phyloP scores from a whole-genome alignment of 2,329 filamentous ascomycete genomes.

The Colletotrichum graminicola region DNA sequence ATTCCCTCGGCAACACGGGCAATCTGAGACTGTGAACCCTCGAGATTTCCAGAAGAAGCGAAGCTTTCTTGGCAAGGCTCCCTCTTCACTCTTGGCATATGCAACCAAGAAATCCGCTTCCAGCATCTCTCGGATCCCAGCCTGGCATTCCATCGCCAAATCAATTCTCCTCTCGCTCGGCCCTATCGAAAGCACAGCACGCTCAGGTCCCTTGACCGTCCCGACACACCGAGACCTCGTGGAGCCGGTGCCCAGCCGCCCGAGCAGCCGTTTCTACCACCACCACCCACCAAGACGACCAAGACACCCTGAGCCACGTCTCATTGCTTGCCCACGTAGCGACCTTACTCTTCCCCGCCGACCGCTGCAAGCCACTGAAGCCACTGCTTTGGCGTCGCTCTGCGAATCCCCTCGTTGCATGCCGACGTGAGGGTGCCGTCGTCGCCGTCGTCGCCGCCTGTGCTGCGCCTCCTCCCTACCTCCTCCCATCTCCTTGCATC shows the following conservation, averaged over 20 bases:
- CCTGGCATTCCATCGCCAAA: constrained; percentile 41
- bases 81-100: constrained; percentile 44
- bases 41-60: constrained; percentile 43
- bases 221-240: constrained; percentile 40
- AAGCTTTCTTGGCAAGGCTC: constrained; percentile 45
- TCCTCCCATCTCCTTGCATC: constrained; percentile 44
- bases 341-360: not conserved
- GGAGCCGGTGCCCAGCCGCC: constrained; percentile 36
- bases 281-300: constrained; percentile 10
- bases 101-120: constrained; percentile 43
- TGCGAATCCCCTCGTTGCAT: constrained; percentile 40
- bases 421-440: constrained; percentile 34
- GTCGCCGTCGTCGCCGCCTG: constrained; percentile 38
- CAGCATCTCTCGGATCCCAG: constrained; percentile 43
- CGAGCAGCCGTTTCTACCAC: constrained; percentile 8
- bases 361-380: constrained; percentile 39
- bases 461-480: constrained; percentile 38
- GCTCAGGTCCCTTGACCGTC: constrained; percentile 35
- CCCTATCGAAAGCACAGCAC: constrained; percentile 23
- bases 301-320: constrained; percentile 9
- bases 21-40: constrained; percentile 43
- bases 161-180: constrained; percentile 36
- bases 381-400: constrained; percentile 27
- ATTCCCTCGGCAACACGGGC: constrained; percentile 39
- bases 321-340: not conserved